Conservation (phyloP, 805 yeast species). For the Candida fluviatilis region DNA sequence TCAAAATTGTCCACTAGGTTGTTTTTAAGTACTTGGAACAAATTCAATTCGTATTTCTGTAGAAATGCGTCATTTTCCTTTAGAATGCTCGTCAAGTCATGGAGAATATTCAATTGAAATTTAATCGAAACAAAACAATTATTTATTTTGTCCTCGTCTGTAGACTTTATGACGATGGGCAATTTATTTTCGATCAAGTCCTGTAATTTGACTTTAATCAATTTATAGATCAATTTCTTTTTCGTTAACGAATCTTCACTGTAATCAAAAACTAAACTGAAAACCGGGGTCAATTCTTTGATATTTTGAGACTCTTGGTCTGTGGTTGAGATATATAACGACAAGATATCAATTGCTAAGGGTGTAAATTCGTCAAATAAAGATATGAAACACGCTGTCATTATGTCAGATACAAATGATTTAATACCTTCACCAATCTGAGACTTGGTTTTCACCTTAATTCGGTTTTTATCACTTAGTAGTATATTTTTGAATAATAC, state of each 20-base stretch:
- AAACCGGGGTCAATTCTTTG: slow-evolving; percentile 1
- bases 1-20: slow-evolving; percentile 14
- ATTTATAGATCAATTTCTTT: slow-evolving; percentile 10
- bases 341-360: slow-evolving; percentile 24
- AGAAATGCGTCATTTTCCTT: slow-evolving; percentile 3
- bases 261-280: not conserved
- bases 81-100: slow-evolving; percentile 9
- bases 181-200: slow-evolving; percentile 25
- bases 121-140: slow-evolving; percentile 23
- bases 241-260: slow-evolving; percentile 2
- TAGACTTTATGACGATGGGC: slow-evolving; percentile 19
- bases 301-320: not conserved
- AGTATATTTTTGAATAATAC: slow-evolving; percentile 28
- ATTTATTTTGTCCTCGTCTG: slow-evolving; percentile 30
- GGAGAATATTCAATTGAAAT: slow-evolving; percentile 24
- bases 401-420: slow-evolving; percentile 18
- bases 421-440: slow-evolving; percentile 19
- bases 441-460: slow-evolving; percentile 20
- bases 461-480: slow-evolving; percentile 14
- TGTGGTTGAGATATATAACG: slow-evolving; percentile 14
- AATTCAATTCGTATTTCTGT: slow-evolving; percentile 5
- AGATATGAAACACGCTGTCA: slow-evolving; percentile 25
- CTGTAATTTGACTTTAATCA: slow-evolving; percentile 18
- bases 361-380: slow-evolving; percentile 28
- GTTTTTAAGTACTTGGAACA: slow-evolving; percentile 12